Evolutionary conservation across 1,139 yeast genomes (phyloP).

Genomic region (Candida sp.): DNA sequence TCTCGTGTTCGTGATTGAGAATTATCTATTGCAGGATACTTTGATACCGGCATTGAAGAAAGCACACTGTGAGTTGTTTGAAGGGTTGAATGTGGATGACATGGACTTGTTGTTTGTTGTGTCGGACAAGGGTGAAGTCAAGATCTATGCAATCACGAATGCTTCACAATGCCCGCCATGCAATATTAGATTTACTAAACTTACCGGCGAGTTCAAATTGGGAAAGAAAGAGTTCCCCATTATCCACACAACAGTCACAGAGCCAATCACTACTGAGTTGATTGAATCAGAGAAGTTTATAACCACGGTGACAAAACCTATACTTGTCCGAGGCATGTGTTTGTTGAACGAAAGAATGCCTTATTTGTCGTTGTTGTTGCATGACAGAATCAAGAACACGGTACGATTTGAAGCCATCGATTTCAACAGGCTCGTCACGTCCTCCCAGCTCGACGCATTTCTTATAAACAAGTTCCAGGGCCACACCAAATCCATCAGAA

Average conservation of each 20-base stretch:
- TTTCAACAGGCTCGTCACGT: slow-evolving; percentile 15
- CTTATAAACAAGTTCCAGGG: slow-evolving; percentile 71
- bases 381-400: slow-evolving; percentile 43
- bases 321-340: slow-evolving; percentile 25
- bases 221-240: slow-evolving; percentile 20
- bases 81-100: slow-evolving; percentile 19
- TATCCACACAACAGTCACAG: slow-evolving; percentile 1
- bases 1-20: slow-evolving; percentile 61
- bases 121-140: slow-evolving; percentile 46
- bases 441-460: slow-evolving; percentile 17
- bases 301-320: slow-evolving; percentile 23
- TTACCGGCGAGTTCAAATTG: slow-evolving; percentile 14
- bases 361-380: slow-evolving; percentile 32
- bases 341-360: slow-evolving; percentile 16
- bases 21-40: slow-evolving; percentile 38
- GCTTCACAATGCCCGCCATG: slow-evolving; percentile 54
- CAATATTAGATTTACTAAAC: slow-evolving; percentile 27
- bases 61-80: slow-evolving; percentile 4
- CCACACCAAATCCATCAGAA: slow-evolving; percentile 78
- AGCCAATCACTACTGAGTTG: slow-evolving; percentile 7
- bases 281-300: slow-evolving; percentile 20
- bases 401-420: slow-evolving; percentile 31
- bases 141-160: slow-evolving; percentile 55
- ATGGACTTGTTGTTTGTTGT: slow-evolving; percentile 62
- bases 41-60: slow-evolving; percentile 14